Evolutionary conservation across 129 eudicot species (phyloP).

Genomic region (Flaveria bidentis): DNA sequence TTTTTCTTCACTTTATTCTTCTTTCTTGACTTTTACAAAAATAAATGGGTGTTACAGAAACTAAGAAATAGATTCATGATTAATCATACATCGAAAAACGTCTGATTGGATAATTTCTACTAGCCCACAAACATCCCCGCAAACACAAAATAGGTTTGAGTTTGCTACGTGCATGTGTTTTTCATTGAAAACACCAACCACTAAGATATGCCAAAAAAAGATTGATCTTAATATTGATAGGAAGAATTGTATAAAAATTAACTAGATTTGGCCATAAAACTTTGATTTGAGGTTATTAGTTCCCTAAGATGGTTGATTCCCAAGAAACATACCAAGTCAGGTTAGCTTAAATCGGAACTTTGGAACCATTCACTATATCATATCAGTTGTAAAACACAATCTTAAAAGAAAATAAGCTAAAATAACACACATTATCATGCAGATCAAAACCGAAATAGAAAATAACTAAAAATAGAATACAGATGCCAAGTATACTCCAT

Average conservation of each 20-base stretch:
- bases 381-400: no score
- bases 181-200: constrained; percentile 66
- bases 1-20: no score
- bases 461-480: no score
- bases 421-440: no score
- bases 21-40: no score
- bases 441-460: no score
- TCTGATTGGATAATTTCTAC: constrained; percentile 71
- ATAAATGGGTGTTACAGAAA: no score
- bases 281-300: not conserved
- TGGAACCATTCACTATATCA: no score
- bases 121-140: constrained; percentile 68
- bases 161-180: constrained; percentile 45
- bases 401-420: no score
- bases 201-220: constrained; percentile 67
- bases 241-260: constrained; percentile 11
- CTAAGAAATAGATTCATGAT: constrained; percentile 65
- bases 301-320: not conserved
- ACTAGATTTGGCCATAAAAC: not conserved
- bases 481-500: no score
- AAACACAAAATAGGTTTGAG: constrained; percentile 57
- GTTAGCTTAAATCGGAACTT: not conserved
- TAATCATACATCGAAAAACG: constrained; percentile 68
- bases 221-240: constrained; percentile 20
- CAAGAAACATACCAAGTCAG: not conserved